phyloP scores from a whole-genome alignment of 768 basidiomycete genomes.

The Kwoniella dejecticola region DNA sequence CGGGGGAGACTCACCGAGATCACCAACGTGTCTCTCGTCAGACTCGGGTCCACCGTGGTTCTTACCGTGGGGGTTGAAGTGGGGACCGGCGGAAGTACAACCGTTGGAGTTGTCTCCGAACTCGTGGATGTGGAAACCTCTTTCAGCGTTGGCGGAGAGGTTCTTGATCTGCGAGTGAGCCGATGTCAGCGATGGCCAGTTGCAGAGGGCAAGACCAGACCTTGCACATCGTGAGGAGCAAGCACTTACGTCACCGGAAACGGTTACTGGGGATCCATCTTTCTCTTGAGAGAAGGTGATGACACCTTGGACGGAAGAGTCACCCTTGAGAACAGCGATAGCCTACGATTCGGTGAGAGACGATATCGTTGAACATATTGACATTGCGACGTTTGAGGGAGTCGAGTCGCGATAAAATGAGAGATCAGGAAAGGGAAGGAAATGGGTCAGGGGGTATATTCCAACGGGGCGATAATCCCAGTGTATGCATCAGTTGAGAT shows the following conservation, averaged over 20 bases:
- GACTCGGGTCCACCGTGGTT: slow-evolving; percentile 67
- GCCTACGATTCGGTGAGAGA: slow-evolving; percentile 59
- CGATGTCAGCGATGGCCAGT: background rate
- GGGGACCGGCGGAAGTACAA: slow-evolving; percentile 65
- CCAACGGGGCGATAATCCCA: too few relatives aligned
- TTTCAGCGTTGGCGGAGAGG: slow-evolving; percentile 63
- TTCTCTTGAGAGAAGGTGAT: slow-evolving; percentile 67
- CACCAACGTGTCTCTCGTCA: slow-evolving; percentile 65
- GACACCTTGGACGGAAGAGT: slow-evolving; percentile 65
- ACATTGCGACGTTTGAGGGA: background rate
- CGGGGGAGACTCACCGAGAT: slow-evolving; percentile 55
- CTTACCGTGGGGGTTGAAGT: slow-evolving; percentile 72
- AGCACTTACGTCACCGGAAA: slow-evolving; percentile 61
- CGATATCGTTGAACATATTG: background rate
- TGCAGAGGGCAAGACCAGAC: background rate
- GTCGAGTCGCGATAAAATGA: background rate
- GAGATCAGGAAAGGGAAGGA: too few relatives aligned
- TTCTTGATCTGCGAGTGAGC: slow-evolving; percentile 58
- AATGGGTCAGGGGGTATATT: too few relatives aligned
- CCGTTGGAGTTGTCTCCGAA: slow-evolving; percentile 66
- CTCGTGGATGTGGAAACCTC: slow-evolving; percentile 78
- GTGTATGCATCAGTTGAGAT: too few relatives aligned
- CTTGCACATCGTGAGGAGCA: background rate
- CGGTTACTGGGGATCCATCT: slow-evolving; percentile 61
- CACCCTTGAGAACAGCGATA: slow-evolving; percentile 66